Evolutionary conservation across 208 protist species (phyloP), one percentile per base, ranked within the genome.

Genomic region (Lotmaria passim): DNA sequence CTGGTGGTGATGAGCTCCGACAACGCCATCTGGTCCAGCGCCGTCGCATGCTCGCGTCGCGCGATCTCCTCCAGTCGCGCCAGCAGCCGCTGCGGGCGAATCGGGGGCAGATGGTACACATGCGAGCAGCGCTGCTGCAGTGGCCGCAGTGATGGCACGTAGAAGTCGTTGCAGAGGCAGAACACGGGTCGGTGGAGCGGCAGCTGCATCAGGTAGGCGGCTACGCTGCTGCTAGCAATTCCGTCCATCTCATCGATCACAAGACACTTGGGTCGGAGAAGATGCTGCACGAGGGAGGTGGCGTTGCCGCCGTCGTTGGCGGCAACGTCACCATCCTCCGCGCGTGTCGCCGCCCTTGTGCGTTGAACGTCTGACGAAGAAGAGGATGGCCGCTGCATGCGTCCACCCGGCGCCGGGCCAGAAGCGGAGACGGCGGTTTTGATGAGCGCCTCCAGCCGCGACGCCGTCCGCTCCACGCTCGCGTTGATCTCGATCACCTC

Each of bases 401-500:
- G 65, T 21, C 73, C 65, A 30, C 43, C 60, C 14, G 75, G 75
- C 36, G 66, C 60, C 0, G 72, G 61, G 23, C 79, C 78, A 7
- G 73, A 52, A 0, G 78, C 60, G 7, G 79, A 77, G 50, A 92
- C 84, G 12, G 84, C 80, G 11, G 85, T 80, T 66, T 86, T 73
- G 66, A 95, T 92, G 43, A 87, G 63, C 23, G 63, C 71, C 69
- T 95, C 83, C 41, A 97, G 69, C 38, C 75, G 75, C 36, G 86
- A 75, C 24, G 79, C 70, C 26, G 86, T 97, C 51, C 95, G 81
- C 65, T 98, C 93, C 15, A 93, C 84, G 46, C 90, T 96, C 48
- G 98, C 98, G 77, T 99, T 99, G 43, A 99, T 90, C 68, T 99
- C 97, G 12, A 98, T 65, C 55, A 90, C 73, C 52, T 93, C 83